These are phyloP conservation scores for Gossypioides kirkii DNA, from an alignment of 345 rosid genomes.

Conservation along the genomic window DNA sequence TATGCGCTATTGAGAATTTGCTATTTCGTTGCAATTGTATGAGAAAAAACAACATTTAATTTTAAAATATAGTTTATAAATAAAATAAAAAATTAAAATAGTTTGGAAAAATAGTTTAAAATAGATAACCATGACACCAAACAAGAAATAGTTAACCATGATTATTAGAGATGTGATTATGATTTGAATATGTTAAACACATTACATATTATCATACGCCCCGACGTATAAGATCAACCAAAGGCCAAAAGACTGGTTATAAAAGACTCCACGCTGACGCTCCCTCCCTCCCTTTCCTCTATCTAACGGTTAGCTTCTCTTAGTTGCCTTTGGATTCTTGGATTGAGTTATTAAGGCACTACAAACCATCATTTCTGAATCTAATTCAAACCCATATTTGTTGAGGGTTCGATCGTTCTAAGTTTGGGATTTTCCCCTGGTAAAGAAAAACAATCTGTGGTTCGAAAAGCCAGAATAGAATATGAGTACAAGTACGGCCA, in stretches of 20 bases:
- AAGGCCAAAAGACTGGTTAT: background rate
- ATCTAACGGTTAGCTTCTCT: background rate
- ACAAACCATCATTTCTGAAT: background rate
- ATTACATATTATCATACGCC: background rate
- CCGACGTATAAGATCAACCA: background rate
- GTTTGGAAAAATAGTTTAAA: no score
- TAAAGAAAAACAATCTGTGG: background rate
- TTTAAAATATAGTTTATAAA: no score
- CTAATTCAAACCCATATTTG: background rate
- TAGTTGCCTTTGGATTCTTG: background rate
- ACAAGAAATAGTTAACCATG: no score
- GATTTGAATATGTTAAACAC: no score
- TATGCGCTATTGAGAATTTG: no score
- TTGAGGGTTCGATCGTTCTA: background rate
- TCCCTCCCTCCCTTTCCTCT: background rate
- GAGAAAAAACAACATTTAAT: no score
- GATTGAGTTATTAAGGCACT: background rate
- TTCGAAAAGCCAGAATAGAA: background rate
- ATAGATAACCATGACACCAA: no score
- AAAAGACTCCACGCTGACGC: background rate
- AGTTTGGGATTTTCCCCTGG: background rate
- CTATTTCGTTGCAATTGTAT: no score
- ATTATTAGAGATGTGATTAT: no score
- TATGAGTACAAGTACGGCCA: slow-evolving; percentile 22
- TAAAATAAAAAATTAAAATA: no score